Evolutionary conservation across 2,329 filamentous ascomycete genomes (phyloP).

Genomic region (Didymellaceae sp.): DNA sequence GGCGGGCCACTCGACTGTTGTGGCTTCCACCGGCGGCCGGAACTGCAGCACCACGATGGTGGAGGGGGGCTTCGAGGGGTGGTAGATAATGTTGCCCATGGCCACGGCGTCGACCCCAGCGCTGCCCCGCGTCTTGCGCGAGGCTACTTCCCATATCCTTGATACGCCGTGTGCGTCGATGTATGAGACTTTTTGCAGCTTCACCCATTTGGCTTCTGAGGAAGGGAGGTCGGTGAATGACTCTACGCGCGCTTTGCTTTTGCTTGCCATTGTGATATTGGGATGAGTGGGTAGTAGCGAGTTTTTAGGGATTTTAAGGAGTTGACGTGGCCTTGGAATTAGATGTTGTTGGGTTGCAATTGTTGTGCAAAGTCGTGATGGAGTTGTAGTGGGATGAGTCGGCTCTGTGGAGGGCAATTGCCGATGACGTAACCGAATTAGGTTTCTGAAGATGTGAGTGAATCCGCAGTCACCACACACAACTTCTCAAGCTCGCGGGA

Average conservation of each 20-base stretch:
- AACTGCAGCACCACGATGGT: conserved; percentile 58
- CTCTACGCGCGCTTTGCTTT: conserved; percentile 26
- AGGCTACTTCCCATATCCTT: conserved; percentile 73
- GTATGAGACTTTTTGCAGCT: conserved; percentile 57
- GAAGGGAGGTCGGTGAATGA: conserved; percentile 31
- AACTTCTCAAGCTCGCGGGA: no score
- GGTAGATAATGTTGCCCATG: conserved; percentile 69
- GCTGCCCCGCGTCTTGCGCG: conserved; percentile 68
- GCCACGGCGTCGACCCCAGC: conserved; percentile 66
- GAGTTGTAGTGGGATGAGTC: conserved; percentile 13
- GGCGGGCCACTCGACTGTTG: conserved; percentile 65
- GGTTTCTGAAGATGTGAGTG: background rate
- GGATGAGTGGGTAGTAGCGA: background rate
- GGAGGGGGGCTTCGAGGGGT: conserved; percentile 34
- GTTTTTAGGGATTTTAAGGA: background rate
- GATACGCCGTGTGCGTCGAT: conserved; percentile 63
- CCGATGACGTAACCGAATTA: conserved; percentile 16
- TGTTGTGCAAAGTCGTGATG: conserved; percentile 6
- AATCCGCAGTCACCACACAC: background rate
- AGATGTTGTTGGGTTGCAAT: no score
- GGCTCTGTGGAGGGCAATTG: background rate
- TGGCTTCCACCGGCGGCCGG: conserved; percentile 63
- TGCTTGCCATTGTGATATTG: conserved; percentile 18
- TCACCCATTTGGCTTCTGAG: conserved; percentile 36
- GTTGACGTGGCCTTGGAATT: background rate